A percentile compares a stretch with the other conserved stretches of the same genome.
Conservation (phyloP, 306 rosid genomes). For the Sicyos baderoa region DNA sequence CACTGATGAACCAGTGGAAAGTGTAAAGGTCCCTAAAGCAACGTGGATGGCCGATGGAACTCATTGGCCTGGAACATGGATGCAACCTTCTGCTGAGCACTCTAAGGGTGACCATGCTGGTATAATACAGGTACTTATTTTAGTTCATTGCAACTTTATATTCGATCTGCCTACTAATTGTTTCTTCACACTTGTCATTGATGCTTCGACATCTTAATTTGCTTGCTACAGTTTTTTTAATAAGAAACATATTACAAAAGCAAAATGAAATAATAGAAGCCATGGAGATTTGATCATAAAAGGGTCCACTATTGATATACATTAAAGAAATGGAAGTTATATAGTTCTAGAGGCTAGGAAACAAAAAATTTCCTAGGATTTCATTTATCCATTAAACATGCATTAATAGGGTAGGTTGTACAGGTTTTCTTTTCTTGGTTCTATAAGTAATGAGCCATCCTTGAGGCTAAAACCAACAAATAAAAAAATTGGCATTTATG, state of each 20-base stretch:
- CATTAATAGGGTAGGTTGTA: background rate
- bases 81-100: constrained; percentile 58
- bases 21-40: constrained; percentile 70
- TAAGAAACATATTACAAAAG: background rate
- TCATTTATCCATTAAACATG: background rate
- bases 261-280: constrained; percentile 6
- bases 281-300: background rate
- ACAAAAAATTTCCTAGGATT: background rate
- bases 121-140: constrained; percentile 67
- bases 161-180: background rate
- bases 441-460: background rate
- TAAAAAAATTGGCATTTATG: background rate
- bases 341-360: background rate
- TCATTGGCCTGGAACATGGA: constrained; percentile 99
- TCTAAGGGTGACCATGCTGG: constrained; percentile 84
- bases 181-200: background rate
- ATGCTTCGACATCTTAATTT: background rate
- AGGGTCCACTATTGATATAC: background rate
- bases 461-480: background rate
- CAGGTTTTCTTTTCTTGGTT: background rate
- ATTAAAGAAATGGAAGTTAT: background rate
- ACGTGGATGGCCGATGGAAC: constrained; percentile 99
- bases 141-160: background rate
- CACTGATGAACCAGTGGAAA: constrained; percentile 56
- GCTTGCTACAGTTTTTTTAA: background rate